These are phyloP conservation scores for Chaetomium sp. DNA, from an alignment of 2,329 filamentous ascomycete genomes.

Conservation along the genomic window DNA sequence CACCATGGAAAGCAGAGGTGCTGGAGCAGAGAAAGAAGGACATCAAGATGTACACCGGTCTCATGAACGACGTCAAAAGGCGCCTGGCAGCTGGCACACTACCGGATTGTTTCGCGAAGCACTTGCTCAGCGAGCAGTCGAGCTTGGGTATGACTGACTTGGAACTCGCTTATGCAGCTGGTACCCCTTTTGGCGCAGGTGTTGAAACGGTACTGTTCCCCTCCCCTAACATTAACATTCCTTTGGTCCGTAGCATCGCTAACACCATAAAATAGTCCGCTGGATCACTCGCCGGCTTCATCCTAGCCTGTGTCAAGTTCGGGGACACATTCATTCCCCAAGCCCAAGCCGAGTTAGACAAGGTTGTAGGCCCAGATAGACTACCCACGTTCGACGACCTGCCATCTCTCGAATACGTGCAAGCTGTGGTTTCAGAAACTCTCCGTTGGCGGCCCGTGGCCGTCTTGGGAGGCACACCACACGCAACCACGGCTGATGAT, in stretches of 20 bases:
- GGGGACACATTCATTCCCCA: conserved; percentile 41
- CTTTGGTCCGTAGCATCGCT: too few relatives aligned
- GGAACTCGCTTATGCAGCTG: conserved; percentile 39
- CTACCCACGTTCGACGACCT: conserved; percentile 35
- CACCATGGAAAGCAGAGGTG: conserved; percentile 36
- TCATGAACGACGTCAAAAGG: conserved; percentile 36
- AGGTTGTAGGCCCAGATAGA: conserved; percentile 32
- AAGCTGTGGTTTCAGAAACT: conserved; percentile 34
- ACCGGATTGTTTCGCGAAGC: conserved; percentile 37
- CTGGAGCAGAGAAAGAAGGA: conserved; percentile 29
- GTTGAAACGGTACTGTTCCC: conserved; percentile 34
- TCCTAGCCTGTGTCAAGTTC: conserved; percentile 47
- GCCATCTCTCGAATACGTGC: conserved; percentile 29
- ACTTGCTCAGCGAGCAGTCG: conserved; percentile 36
- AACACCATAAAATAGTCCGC: conserved; percentile 31
- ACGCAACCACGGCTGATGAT: conserved; percentile 39
- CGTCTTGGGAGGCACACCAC: conserved; percentile 38
- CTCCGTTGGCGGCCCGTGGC: conserved; percentile 37
- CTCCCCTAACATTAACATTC: neutral
- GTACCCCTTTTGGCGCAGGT: conserved; percentile 39
- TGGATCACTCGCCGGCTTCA: conserved; percentile 43
- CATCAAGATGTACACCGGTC: conserved; percentile 32
- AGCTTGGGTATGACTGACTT: conserved; percentile 36
- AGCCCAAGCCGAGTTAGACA: conserved; percentile 36
- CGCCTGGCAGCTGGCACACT: conserved; percentile 28